A percentile compares a stretch with the other conserved stretches of the same genome.
phyloP scores from a whole-genome alignment of 2,329 filamentous ascomycete species.

The Rosellinia necatrix region DNA sequence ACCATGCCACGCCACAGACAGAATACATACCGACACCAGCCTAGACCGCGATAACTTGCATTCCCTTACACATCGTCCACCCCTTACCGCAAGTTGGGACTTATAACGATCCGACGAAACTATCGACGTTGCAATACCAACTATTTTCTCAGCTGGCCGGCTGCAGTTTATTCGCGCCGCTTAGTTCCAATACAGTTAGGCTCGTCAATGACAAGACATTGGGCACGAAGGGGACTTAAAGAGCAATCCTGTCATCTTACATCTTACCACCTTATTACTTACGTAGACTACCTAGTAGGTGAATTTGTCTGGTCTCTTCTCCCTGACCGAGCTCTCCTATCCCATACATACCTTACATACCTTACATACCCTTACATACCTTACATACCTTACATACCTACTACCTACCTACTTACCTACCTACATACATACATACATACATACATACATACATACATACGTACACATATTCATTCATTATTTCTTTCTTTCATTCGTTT shows the following conservation, averaged over 20 bases:
- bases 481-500: too few relatives aligned
- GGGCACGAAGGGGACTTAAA: conserved; percentile 22
- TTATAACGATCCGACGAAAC: not conserved
- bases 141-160: conserved; percentile 8
- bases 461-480: too few relatives aligned
- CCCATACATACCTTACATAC: too few relatives aligned
- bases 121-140: conserved; percentile 1
- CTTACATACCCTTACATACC: too few relatives aligned
- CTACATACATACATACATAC: too few relatives aligned
- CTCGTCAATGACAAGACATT: conserved; percentile 24
- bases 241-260: not conserved
- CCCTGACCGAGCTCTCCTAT: not conserved
- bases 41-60: conserved; percentile 3
- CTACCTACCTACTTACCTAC: too few relatives aligned
- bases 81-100: conserved; percentile 9
- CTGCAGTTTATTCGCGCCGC: conserved; percentile 19
- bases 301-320: conserved; percentile 2
- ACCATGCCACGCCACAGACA: conserved; percentile 4
- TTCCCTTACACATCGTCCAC: conserved; percentile 1
- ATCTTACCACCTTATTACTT: too few relatives aligned
- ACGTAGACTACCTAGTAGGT: too few relatives aligned
- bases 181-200: conserved; percentile 21
- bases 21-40: conserved; percentile 12
- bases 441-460: too few relatives aligned
- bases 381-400: too few relatives aligned